phyloP scores from a whole-genome alignment of 1,139 yeast genomes.

The Geotrichum siamense region DNA sequence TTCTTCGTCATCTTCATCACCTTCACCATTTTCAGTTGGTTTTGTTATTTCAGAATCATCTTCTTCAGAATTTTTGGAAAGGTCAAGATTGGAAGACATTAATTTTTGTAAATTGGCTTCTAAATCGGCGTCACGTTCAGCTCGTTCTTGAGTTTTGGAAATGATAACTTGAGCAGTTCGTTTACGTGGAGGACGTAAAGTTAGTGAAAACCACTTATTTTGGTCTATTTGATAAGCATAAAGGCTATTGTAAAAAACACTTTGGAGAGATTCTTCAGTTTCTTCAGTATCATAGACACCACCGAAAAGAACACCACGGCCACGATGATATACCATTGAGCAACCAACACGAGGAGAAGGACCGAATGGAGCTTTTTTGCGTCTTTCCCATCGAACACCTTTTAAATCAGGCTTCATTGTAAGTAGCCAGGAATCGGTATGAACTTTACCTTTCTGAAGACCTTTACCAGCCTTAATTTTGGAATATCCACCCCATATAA shows the following conservation, averaged over 20 bases:
- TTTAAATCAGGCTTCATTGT: slow-evolving; percentile 84
- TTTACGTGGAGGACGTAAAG: slow-evolving; percentile 57
- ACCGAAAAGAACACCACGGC: slow-evolving; percentile 89
- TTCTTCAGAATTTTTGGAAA: slow-evolving; percentile 47
- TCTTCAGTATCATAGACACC: slow-evolving; percentile 95
- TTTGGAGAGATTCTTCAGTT: slow-evolving; percentile 84
- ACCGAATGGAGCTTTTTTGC: slow-evolving; percentile 80
- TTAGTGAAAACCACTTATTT: slow-evolving; percentile 80
- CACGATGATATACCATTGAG: slow-evolving; percentile 80
- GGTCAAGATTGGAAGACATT: slow-evolving; percentile 57
- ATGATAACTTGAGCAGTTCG: slow-evolving; percentile 37
- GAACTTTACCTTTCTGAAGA: slow-evolving; percentile 84
- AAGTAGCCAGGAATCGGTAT: slow-evolving; percentile 78
- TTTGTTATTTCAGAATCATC: slow-evolving; percentile 38
- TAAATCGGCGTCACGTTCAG: slow-evolving; percentile 65
- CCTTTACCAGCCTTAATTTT: slow-evolving; percentile 89
- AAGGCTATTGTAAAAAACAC: slow-evolving; percentile 74
- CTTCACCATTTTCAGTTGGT: slow-evolving; percentile 27
- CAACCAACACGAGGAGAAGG: slow-evolving; percentile 96
- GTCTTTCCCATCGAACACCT: slow-evolving; percentile 77
- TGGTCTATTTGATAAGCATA: slow-evolving; percentile 78
- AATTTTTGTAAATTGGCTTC: slow-evolving; percentile 74
- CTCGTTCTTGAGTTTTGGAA: slow-evolving; percentile 39
- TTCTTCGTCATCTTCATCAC: slow-evolving; percentile 30
- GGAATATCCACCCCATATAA: slow-evolving; percentile 88